Base-by-base conservation (phyloP, 495 filamentous ascomycete species). In the Penicillium turbatum region DNA sequence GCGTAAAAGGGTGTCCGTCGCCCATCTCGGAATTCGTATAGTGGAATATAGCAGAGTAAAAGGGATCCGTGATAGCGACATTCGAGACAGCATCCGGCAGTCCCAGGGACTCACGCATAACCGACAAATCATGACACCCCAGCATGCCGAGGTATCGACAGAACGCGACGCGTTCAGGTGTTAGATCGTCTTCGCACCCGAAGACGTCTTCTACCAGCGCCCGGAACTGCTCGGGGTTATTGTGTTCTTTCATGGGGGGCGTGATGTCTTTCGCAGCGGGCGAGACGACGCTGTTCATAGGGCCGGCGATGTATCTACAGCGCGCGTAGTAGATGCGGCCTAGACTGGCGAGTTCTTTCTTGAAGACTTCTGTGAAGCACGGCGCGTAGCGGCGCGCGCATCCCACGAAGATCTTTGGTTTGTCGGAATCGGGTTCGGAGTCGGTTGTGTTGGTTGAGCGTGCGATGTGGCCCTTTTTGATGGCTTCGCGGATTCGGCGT, bases 101-200 rank as follows among this genome's bases (percentile, higher is more conserved):
- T 0, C 82, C 82, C 2, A 85, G 51, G 2, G 70, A 63, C 60
- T 85, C 82, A 0, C 82, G 74, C 76, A 85, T 79, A 6, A 78
- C 46, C 0, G 70, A 75, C 3, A 85, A 60, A 56, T 84, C 82
- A 51, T 84, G 80, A n/a, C 71, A 71, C 6, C 80, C 79, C 12
- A 79, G 60, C 12, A 69, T 74, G 6, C 71, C 71, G 0, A 83
- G 68, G 40, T 79, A 73, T 0, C 63, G 68, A 50, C 72, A 76
- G 37, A 74, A 64, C 0, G 67, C 65, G 10, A 65, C 43, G 1
- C 72, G 63, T 31, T 69, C 70, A 2, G 53, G 48, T 0, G 57
- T 74, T 17, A 72, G 45, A n/a, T 72, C 66, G 0, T 71, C 63
- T 2, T 59, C 59, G 15, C 36, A 34, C 1, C 53, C 62, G 49